Percentiles rank a stretch among this genome's conserved stretches.
Evolutionary conservation across 1,284 basidiomycete genomes (phyloP).

Genomic region (Rhodotorula sp.): DNA sequence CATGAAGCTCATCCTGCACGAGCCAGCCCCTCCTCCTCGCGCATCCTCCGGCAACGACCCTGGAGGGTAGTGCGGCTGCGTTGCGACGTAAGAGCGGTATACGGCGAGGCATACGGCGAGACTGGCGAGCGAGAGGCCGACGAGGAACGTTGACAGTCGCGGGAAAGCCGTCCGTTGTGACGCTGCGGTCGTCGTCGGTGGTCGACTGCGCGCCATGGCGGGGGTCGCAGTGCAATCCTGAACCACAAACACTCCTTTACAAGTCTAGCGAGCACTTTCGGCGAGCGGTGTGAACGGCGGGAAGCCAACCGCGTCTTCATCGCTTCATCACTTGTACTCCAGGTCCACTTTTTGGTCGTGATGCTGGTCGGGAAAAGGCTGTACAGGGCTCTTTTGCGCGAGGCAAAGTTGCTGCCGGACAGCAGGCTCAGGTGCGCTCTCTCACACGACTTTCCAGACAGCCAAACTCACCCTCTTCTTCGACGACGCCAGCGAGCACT

Average conservation of each 20-base stretch:
- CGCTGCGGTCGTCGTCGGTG: no score
- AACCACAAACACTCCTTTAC: no score
- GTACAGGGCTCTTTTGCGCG: conserved; percentile 9
- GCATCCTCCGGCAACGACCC: conserved; percentile 31
- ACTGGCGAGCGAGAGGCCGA: background rate
- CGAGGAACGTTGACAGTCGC: conserved; percentile 6
- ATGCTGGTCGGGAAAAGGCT: conserved; percentile 15
- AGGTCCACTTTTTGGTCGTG: background rate
- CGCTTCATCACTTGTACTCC: background rate
- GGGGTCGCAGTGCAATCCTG: background rate
- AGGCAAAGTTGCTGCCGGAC: conserved; percentile 5
- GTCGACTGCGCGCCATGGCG: background rate
- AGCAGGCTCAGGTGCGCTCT: background rate
- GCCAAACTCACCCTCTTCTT: background rate
- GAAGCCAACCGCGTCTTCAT: background rate
- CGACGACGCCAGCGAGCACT: conserved; percentile 16
- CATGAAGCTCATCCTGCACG: conserved; percentile 97
- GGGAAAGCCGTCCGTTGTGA: background rate
- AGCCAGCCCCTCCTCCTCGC: conserved; percentile 29
- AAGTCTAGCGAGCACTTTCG: no score
- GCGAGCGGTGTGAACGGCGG: background rate
- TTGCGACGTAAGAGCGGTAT: conserved; percentile 8
- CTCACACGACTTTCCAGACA: background rate
- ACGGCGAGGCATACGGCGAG: conserved; percentile 1
- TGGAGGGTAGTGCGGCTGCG: conserved; percentile 25